These are phyloP conservation scores for Mucor circinelloides DNA, from an alignment of 371 early-diverging fungal genomes.

Conservation along the genomic window DNA sequence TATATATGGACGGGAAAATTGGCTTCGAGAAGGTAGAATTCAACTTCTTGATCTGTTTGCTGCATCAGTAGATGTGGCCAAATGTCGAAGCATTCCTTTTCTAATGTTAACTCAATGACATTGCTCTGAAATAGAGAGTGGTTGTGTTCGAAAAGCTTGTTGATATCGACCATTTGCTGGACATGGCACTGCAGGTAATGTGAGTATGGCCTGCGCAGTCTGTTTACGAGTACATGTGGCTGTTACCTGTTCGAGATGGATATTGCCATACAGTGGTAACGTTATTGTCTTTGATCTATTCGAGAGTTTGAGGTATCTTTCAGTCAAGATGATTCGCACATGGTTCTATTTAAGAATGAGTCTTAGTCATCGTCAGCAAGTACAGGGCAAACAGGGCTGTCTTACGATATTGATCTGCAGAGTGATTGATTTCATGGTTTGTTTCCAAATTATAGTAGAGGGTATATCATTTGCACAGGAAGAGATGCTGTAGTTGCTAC, in stretches of 20 bases:
- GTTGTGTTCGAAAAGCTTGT: not conserved
- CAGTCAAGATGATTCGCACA: not conserved
- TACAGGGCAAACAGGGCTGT: not conserved
- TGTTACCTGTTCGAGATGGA: constrained; percentile 4
- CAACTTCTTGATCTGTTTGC: constrained; percentile 11
- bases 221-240: not conserved
- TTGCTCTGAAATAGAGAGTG: not conserved
- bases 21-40: constrained; percentile 2
- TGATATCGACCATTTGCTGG: constrained; percentile 10
- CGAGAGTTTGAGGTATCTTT: constrained; percentile 6
- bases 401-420: constrained; percentile 16
- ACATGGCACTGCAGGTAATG: constrained; percentile 1
- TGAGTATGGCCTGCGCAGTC: not conserved
- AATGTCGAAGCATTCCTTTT: constrained; percentile 6
- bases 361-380: not conserved
- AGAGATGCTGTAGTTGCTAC: not conserved
- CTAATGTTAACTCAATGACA: constrained; percentile 8
- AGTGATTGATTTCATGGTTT: constrained; percentile 24
- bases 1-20: constrained; percentile 5
- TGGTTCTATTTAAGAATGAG: constrained; percentile 1
- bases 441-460: constrained; percentile 20
- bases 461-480: not conserved
- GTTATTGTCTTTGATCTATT: constrained; percentile 1
- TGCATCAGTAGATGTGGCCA: constrained; percentile 25
- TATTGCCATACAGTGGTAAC: constrained; percentile 9